A percentile compares a stretch with the other conserved stretches of the same genome.
Evolutionary conservation across 169 alveolate species (phyloP).

Genomic region (Plasmodium inui): DNA sequence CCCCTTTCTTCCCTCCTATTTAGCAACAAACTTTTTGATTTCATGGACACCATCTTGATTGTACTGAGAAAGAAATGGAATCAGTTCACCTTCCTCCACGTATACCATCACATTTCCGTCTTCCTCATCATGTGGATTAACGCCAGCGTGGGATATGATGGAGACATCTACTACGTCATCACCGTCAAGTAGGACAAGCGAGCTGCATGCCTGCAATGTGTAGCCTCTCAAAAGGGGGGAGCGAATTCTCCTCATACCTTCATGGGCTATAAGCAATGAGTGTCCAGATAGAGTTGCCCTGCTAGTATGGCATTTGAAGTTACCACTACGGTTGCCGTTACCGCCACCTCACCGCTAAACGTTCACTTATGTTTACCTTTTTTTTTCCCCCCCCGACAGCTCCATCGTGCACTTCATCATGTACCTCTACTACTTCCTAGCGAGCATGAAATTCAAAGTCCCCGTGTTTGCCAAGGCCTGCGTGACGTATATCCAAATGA

Average conservation of each 20-base stretch:
- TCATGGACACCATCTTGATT: conserved; percentile 78
- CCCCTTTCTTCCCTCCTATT: background rate
- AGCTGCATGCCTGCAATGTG: background rate
- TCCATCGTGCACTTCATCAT: conserved; percentile 80
- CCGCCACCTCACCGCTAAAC: background rate
- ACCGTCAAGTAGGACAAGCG: conserved; percentile 71
- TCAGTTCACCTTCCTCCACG: conserved; percentile 81
- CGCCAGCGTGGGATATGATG: conserved; percentile 82
- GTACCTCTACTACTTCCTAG: conserved; percentile 81
- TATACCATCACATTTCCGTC: conserved; percentile 80
- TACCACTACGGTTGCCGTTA: background rate
- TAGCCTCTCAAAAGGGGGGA: background rate
- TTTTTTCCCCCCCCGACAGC: conserved; percentile 47
- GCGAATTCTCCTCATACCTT: background rate
- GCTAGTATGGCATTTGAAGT: too few relatives aligned
- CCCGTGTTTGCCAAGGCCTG: conserved; percentile 57
- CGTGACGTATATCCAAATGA: conserved; percentile 80
- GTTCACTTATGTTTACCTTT: background rate
- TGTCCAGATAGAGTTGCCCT: background rate
- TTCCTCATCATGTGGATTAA: conserved; percentile 80
- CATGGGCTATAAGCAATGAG: background rate
- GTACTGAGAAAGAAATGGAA: conserved; percentile 77
- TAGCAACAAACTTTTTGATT: conserved; percentile 76
- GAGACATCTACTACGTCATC: conserved; percentile 80
- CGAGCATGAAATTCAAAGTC: conserved; percentile 38